Evolutionary conservation across 116 monocot genomes (phyloP), one percentile per base, ranked within the genome.

Genomic region (Zostera marina): DNA sequence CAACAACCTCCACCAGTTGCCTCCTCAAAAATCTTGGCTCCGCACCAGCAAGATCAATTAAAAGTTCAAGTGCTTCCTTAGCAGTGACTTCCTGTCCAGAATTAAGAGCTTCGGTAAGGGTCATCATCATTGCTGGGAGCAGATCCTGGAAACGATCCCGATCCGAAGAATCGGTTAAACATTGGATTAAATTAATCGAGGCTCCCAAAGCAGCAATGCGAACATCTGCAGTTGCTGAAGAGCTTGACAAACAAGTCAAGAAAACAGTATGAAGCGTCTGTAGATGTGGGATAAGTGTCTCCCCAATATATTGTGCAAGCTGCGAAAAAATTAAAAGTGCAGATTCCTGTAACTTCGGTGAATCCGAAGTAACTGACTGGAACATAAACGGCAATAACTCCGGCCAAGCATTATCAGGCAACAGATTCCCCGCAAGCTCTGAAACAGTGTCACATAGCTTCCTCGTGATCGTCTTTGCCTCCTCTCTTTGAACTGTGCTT

Each of bases 41-140:
- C 0, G 81, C 63, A 9, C 73, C 94, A 2, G 88, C 88, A 17
- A 96, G 80, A 64, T 85, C 94, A 9, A 96, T 80, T 8, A 96
- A 69, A 41, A 96, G 61, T 68, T 88, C 89, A 9, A 96, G 72
- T 0, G 82, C 89, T 62, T 96, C 94, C 69, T 88, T 89, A 0
- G 94, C 82, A 8, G 77, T 76, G 3, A 77, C 82, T 74, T 96
- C 89, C 63, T 88, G 79, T 9, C 77, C 85, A 6, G 73, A 79
- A 43, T 79, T 88, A 41, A 88, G 74, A 0, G 80, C 77, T 60
- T 96, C 88, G 0, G 84, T 80, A 49, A 96, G 75, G 0, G 88
- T 79, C n/a, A 63, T 70, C 85, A 96, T 96, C 94, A 96, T 88
- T 25, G 85, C 77, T 0, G 94, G 94, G 40, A 94, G 72, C 32